phyloP scores from a whole-genome alignment of 768 basidiomycete species.

The Tricholoma flavovirens region DNA sequence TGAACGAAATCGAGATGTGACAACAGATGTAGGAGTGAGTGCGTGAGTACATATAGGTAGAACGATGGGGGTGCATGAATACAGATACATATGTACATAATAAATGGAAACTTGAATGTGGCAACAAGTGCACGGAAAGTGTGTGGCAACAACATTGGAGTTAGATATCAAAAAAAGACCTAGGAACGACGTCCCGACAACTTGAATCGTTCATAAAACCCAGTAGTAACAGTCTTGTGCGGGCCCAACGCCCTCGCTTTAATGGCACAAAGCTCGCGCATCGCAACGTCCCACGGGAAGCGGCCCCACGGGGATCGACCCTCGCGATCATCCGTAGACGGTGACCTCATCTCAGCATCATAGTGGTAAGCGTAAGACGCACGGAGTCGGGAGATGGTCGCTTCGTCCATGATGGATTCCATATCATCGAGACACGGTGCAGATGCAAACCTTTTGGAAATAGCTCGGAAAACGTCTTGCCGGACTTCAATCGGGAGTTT shows the following conservation, averaged over 20 bases:
- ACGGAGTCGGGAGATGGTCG: constrained; percentile 29
- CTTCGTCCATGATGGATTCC: constrained; percentile 23
- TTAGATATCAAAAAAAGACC: background rate
- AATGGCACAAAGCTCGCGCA: constrained; percentile 44
- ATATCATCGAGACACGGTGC: constrained; percentile 23
- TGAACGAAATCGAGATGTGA: too few relatives aligned
- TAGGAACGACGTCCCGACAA: constrained; percentile 12
- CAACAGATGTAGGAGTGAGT: too few relatives aligned
- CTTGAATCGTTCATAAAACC: constrained; percentile 39
- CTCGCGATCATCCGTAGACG: background rate
- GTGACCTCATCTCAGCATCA: constrained; percentile 23
- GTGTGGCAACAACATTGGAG: background rate
- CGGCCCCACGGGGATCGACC: constrained; percentile 21
- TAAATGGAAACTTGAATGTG: too few relatives aligned
- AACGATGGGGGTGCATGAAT: background rate
- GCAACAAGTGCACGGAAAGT: too few relatives aligned
- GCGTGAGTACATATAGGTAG: background rate
- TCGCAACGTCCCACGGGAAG: constrained; percentile 49
- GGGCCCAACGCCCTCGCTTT: constrained; percentile 38
- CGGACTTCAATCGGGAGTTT: constrained; percentile 34
- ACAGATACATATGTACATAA: too few relatives aligned
- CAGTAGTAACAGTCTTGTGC: constrained; percentile 31
- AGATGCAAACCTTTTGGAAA: constrained; percentile 37
- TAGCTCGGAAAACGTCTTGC: constrained; percentile 40
- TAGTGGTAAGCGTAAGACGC: constrained; percentile 48